phyloP scores from a whole-genome alignment of 1,284 basidiomycete species.

The Tetrapyrgos nigripes region DNA sequence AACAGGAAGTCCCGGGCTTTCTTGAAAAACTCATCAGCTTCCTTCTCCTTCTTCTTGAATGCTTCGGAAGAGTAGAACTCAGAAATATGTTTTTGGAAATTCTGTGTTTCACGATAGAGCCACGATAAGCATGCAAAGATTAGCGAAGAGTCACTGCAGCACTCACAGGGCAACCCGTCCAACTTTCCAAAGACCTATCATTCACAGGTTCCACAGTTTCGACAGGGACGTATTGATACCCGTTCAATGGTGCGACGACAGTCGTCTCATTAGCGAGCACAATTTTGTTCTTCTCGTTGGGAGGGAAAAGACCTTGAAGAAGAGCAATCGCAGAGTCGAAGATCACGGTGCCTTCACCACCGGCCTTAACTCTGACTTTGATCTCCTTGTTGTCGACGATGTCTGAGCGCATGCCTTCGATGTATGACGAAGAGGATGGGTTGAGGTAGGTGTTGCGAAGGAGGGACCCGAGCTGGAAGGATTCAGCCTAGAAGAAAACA shows the following conservation, averaged over 20 bases:
- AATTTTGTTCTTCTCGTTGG: conserved; percentile 71
- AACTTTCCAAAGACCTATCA: conserved; percentile 84
- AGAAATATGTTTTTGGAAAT: conserved; percentile 67
- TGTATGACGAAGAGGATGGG: conserved; percentile 65
- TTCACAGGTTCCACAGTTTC: conserved; percentile 86
- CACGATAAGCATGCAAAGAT: no score
- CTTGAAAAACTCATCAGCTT: conserved; percentile 70
- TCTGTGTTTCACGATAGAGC: conserved; percentile 27
- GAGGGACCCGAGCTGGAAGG: conserved; percentile 71
- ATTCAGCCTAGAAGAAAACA: conserved; percentile 60
- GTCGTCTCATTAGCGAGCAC: conserved; percentile 80
- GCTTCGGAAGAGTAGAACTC: conserved; percentile 61
- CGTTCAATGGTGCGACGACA: conserved; percentile 78
- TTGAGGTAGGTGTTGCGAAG: conserved; percentile 77
- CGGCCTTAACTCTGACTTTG: conserved; percentile 80
- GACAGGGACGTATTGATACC: conserved; percentile 87
- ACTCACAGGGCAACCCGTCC: conserved; percentile 81
- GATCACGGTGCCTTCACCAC: conserved; percentile 84
- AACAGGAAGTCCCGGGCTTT: conserved; percentile 72
- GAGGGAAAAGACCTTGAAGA: conserved; percentile 83
- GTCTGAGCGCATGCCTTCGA: conserved; percentile 69
- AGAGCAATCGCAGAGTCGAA: conserved; percentile 83
- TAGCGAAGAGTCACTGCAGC: conserved; percentile 25
- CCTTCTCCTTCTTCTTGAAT: conserved; percentile 66
- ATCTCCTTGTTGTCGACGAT: conserved; percentile 76